phyloP scores from a whole-genome alignment of 306 rosid genomes.

The Casuarina cunninghamiana region DNA sequence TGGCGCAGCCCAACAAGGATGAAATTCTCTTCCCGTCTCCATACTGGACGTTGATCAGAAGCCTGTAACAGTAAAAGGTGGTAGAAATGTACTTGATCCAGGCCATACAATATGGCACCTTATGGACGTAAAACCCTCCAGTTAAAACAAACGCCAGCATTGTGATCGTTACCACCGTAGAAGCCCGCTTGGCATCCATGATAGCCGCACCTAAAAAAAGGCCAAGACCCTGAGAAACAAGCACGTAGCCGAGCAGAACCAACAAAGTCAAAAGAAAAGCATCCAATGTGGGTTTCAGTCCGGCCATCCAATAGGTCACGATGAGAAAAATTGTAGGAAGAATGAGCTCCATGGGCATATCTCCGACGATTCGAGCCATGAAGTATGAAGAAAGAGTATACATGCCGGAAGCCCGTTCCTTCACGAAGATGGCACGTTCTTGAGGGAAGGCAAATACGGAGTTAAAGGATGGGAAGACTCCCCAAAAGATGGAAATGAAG shows the following conservation, averaged over 20 bases:
- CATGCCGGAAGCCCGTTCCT: conserved; percentile 87
- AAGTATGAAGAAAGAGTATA: conserved; percentile 78
- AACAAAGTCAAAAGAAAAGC: conserved; percentile 55
- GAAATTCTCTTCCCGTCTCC: conserved; percentile 62
- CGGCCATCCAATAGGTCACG: conserved; percentile 82
- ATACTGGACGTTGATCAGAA: conserved; percentile 66
- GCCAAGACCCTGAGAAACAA: conserved; percentile 92
- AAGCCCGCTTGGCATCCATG: conserved; percentile 93
- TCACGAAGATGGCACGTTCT: conserved; percentile 73
- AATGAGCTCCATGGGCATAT: conserved; percentile 88
- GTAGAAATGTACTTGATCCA: conserved; percentile 85
- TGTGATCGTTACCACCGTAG: conserved; percentile 75
- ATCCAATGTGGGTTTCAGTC: conserved; percentile 55
- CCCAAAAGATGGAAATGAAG: conserved; percentile 94
- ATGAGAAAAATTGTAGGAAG: conserved; percentile 75
- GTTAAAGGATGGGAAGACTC: conserved; percentile 87
- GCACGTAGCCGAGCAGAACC: conserved; percentile 66
- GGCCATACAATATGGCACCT: conserved; percentile 64
- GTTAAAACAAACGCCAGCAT: conserved; percentile 88
- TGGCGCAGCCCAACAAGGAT: conserved; percentile 55
- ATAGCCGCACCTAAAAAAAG: conserved; percentile 83
- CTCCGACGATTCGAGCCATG: conserved; percentile 78
- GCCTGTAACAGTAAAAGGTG: conserved; percentile 68
- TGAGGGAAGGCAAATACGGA: conserved; percentile 86
- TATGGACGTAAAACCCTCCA: conserved; percentile 88